phyloP scores from a whole-genome alignment of 805 yeast genomes.

The Cyberlindnera euphorbiiphila region DNA sequence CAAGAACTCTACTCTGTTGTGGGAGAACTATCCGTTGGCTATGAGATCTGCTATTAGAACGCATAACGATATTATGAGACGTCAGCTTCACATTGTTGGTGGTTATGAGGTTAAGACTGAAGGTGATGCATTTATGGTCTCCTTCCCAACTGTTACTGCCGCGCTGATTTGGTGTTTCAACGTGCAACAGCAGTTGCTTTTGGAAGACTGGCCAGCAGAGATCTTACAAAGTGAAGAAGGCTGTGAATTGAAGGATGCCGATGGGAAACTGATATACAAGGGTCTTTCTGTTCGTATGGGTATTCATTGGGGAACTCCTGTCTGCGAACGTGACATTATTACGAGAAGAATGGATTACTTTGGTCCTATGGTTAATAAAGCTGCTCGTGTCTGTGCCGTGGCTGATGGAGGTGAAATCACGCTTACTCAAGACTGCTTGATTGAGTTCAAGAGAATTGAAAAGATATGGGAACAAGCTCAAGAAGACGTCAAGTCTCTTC shows the following conservation, averaged over 20 bases:
- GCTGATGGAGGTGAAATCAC: constrained; percentile 99
- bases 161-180: constrained; percentile 94
- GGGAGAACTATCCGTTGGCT: constrained; percentile 91
- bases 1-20: constrained; percentile 83
- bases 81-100: constrained; percentile 86
- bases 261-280: constrained; percentile 59
- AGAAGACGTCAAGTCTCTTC: constrained; percentile 29
- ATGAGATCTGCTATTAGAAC: constrained; percentile 96
- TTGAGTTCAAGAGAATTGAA: constrained; percentile 61
- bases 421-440: constrained; percentile 74
- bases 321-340: constrained; percentile 89
- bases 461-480: constrained; percentile 5
- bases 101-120: constrained; percentile 99
- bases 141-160: constrained; percentile 87
- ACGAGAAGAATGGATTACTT: constrained; percentile 98
- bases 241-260: constrained; percentile 64
- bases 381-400: constrained; percentile 87
- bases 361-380: constrained; percentile 97
- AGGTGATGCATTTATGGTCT: constrained; percentile 98
- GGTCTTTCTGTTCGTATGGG: constrained; percentile 98
- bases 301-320: constrained; percentile 96
- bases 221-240: constrained; percentile 83
- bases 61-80: constrained; percentile 91
- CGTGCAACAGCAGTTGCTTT: constrained; percentile 77
- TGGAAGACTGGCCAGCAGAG: constrained; percentile 95